Conservation (phyloP, 768 basidiomycete genomes). For the Collybia nuda region DNA sequence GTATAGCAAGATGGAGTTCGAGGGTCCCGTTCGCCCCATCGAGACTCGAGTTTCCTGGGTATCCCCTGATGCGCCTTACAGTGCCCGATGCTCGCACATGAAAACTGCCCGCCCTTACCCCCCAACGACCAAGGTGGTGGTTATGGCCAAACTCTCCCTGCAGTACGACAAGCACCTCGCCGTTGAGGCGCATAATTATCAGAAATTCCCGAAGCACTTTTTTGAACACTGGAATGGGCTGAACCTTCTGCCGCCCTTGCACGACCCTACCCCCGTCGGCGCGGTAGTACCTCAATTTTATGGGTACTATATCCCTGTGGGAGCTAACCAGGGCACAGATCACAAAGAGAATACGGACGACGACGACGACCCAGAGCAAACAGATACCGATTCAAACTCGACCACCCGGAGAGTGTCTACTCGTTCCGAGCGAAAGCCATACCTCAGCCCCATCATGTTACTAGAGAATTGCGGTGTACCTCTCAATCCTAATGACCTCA, state of each 20-base stretch:
- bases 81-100: constrained; percentile 6
- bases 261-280: constrained; percentile 39
- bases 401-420: too few species aligned
- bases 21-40: constrained; percentile 24
- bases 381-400: too few species aligned
- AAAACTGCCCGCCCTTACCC: constrained; percentile 12
- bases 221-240: constrained; percentile 48
- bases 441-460: constrained; percentile 37
- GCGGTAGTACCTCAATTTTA: constrained; percentile 34
- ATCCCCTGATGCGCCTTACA: constrained; percentile 22
- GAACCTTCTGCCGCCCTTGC: constrained; percentile 38
- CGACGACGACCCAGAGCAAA: too few species aligned
- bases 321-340: not conserved
- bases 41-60: constrained; percentile 24
- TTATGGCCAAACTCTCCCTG: constrained; percentile 41
- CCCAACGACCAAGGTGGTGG: constrained; percentile 32
- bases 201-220: constrained; percentile 39
- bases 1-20: constrained; percentile 7
- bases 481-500: constrained; percentile 20
- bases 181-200: constrained; percentile 40
- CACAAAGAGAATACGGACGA: too few species aligned
- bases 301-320: constrained; percentile 33
- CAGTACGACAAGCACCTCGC: constrained; percentile 31
- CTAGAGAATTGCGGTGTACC: constrained; percentile 37
- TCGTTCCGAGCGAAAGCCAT: not conserved